Evolutionary conservation across 2,329 filamentous ascomycete species (phyloP), one percentile per base, ranked within the genome.

Genomic region (Neoscytalidium dimidiatum): DNA sequence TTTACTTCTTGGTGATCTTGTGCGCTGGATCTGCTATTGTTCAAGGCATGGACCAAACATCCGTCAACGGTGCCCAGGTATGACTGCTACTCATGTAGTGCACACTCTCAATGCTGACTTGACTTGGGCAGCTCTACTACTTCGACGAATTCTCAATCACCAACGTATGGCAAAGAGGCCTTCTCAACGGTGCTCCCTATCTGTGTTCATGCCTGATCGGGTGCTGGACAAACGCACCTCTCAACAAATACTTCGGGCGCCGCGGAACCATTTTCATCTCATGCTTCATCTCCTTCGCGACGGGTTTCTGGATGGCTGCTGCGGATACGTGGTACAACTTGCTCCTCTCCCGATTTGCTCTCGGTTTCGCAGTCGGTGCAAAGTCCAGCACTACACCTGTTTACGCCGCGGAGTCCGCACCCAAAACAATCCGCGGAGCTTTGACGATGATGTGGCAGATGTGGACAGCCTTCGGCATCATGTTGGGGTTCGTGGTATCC

Each of bases 11-110:
- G 41, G 89, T 92, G 68, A 78, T 85, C 9, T 85, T 87, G 23
- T 90, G 88, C 74, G 90, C 89, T 35, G 85, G 91, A 60, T 88
- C 87, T 53, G 89, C 89, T n/a, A 88, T 88, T 14, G 87, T 90
- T 11, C 77, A 81, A 64, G 87, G 88, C 31, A 90, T 87, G 88
- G 88, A 90, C 68, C 86, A 89, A 73, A 89, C 87, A 19, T 21
- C 43, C 19, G 41, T 51, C 43, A 62, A 79, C 66, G 76, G 77
- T 35, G 87, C 88, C 64, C 89, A 87, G 68, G 78, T 90, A 68
- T 84, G 83, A 63, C 88, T 88, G 68, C 86, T 0, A 65, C 74
- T 0, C 80, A 38, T 87, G 87, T 56, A 79, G 79, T 17, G 82
- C 90, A 58, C 21, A 14, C 7, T 28, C n/a, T 1, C 31, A 28